Evolutionary conservation across 1,139 yeast genomes (phyloP).

Genomic region (Suhomyces choctaworum): DNA sequence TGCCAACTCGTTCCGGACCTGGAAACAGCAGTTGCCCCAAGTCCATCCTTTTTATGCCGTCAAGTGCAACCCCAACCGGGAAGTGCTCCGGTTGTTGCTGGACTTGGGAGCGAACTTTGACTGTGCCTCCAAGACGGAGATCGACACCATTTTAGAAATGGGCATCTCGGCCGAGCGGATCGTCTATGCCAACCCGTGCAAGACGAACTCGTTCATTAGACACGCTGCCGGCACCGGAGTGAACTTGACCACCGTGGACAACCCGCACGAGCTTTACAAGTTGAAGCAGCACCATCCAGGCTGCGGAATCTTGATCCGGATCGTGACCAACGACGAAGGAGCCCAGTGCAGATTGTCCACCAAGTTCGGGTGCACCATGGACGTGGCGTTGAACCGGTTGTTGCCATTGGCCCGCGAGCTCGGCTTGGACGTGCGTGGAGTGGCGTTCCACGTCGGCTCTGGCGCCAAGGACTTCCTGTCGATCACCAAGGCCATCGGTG

Average conservation of each 20-base stretch:
- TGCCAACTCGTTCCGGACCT: conserved; percentile 55
- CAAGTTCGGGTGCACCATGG: conserved; percentile 81
- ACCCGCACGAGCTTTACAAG: conserved; percentile 79
- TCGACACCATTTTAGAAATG: conserved; percentile 59
- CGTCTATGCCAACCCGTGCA: conserved; percentile 93
- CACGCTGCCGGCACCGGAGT: conserved; percentile 61
- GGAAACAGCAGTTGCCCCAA: conserved; percentile 68
- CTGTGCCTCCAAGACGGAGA: conserved; percentile 90
- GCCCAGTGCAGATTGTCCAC: conserved; percentile 87
- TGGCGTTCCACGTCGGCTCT: conserved; percentile 94
- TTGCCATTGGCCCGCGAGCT: conserved; percentile 63
- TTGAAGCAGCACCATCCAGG: conserved; percentile 66
- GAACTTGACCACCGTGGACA: conserved; percentile 84
- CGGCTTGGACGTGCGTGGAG: conserved; percentile 70
- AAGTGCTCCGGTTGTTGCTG: conserved; percentile 59
- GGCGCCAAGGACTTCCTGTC: conserved; percentile 81
- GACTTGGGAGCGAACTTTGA: conserved; percentile 77
- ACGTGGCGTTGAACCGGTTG: conserved; percentile 52
- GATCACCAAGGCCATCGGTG: conserved; percentile 68
- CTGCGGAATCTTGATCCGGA: conserved; percentile 71
- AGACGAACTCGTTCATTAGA: conserved; percentile 76
- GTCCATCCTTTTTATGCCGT: conserved; percentile 89
- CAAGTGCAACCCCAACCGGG: conserved; percentile 80
- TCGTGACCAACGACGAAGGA: conserved; percentile 85
- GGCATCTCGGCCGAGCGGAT: conserved; percentile 69